Evolutionary conservation across 108 stramenopile genomes (phyloP).

Genomic region (Pseudonitzschia delicatissima): DNA sequence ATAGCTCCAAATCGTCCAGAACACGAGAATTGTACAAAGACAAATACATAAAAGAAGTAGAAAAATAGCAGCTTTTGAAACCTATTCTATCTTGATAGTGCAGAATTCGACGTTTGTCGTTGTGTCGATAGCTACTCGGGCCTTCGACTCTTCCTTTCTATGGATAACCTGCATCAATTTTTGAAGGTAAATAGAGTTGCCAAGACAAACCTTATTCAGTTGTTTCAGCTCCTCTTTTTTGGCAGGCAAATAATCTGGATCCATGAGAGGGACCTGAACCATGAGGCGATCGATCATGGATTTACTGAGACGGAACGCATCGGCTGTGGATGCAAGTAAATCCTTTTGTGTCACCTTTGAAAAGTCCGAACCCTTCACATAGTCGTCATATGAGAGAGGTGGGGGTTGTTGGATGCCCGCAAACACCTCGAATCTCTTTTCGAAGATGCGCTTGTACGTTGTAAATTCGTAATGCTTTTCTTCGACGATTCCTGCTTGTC

Average conservation of each 20-base stretch:
- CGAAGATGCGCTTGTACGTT: slow-evolving; percentile 49
- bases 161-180: slow-evolving; percentile 40
- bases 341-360: slow-evolving; percentile 41
- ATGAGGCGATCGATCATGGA: slow-evolving; percentile 40
- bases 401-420: slow-evolving; percentile 61
- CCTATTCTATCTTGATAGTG: slow-evolving; percentile 49
- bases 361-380: slow-evolving; percentile 57
- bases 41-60: no score
- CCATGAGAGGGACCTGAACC: slow-evolving; percentile 15
- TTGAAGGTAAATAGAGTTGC: slow-evolving; percentile 61
- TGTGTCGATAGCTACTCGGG: slow-evolving; percentile 41
- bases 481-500: slow-evolving; percentile 58
- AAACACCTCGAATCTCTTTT: slow-evolving; percentile 74
- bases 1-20: neutral
- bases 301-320: slow-evolving; percentile 59
- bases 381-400: slow-evolving; percentile 62
- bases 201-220: slow-evolving; percentile 64
- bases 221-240: slow-evolving; percentile 42
- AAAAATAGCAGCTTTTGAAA: no score
- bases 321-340: slow-evolving; percentile 51
- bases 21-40: neutral
- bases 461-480: slow-evolving; percentile 51
- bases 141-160: slow-evolving; percentile 1
- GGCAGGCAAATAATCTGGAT: slow-evolving; percentile 34
- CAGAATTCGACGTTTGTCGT: slow-evolving; percentile 52